Evolutionary conservation across 2,329 filamentous ascomycete species (phyloP), one percentile per base, ranked within the genome.

Genomic region (Fonsecaea nubica): DNA sequence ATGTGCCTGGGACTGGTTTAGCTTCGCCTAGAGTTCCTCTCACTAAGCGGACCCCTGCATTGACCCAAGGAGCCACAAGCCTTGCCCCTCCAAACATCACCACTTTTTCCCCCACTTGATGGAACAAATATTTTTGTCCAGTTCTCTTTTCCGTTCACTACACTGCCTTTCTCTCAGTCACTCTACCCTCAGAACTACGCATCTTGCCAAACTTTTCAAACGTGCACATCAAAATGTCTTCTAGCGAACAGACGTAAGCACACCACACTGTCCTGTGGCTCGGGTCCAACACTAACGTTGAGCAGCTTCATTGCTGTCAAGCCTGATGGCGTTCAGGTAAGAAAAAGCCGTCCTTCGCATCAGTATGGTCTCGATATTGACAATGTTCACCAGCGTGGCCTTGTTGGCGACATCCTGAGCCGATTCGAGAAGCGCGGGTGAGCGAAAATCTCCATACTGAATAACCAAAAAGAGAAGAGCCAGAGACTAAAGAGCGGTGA

Each of bases 261-360:
- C 64, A 63, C 63, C 2, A 13, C 10, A 4, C 32, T 38, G 25
- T 18, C 1, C 42, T 1, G 10, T 33, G 3, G 9, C 48, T 15
- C 18, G 33, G 30, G 7, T 32, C n/a, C 10, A 15, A 21, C 35
- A 52, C 18, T 38, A 33, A 61, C 40, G 7, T 13, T 59, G 21
- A 75, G 69, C 78, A 98, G 94, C 86, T 98, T 98, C 92, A 98
- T 98, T 88, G 95, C 95, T 81, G 92, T 99, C 89, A 99, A 99
- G 93, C 95, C 94, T 77, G 95, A 98, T 85, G 95, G 95, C 83
- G 95, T 98, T 85, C 95, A 97, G 90, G 93, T 96, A 90, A 75
- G 84, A 13, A 50, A 15, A 25, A 36, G 4, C 40, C 42, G 15
- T 52, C 42, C 25, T 38, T 52, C 82, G 53, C 42, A 58, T 30